Evolutionary conservation across 1,139 yeast genomes (phyloP).

Genomic region (Candida freyschussii): DNA sequence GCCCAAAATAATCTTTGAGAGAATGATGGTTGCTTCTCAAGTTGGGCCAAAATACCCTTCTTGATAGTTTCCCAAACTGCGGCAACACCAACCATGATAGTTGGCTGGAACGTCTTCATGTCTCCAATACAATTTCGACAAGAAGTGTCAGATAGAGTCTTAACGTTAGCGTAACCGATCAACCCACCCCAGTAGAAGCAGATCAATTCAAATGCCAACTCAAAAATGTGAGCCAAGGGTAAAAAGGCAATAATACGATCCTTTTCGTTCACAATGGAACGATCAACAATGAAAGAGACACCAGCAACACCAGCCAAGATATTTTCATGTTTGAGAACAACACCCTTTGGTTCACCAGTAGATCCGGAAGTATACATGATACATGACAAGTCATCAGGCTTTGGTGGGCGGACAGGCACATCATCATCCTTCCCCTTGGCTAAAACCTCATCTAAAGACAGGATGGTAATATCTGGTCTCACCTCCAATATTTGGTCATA

Average conservation of each 20-base stretch:
- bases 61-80: slow-evolving; percentile 97
- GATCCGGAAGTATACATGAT: slow-evolving; percentile 99
- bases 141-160: slow-evolving; percentile 80
- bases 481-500: slow-evolving; percentile 51
- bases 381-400: slow-evolving; percentile 75
- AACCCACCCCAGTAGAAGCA: slow-evolving; percentile 86
- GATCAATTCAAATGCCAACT: slow-evolving; percentile 78
- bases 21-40: slow-evolving; percentile 59
- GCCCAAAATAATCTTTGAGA: slow-evolving; percentile 87
- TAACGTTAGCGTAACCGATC: slow-evolving; percentile 88
- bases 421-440: slow-evolving; percentile 52
- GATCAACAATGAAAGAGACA: slow-evolving; percentile 58
- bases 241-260: slow-evolving; percentile 83
- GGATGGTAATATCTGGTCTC: slow-evolving; percentile 73
- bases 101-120: slow-evolving; percentile 81
- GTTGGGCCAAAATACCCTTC: slow-evolving; percentile 82
- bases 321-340: slow-evolving; percentile 73
- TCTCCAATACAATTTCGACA: slow-evolving; percentile 86
- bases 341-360: slow-evolving; percentile 98
- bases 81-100: slow-evolving; percentile 97
- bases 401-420: slow-evolving; percentile 44
- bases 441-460: slow-evolving; percentile 62
- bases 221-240: slow-evolving; percentile 96
- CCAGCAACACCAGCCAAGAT: slow-evolving; percentile 85
- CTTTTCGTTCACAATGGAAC: slow-evolving; percentile 42